Evolutionary conservation across 495 filamentous ascomycete genomes (phyloP).

Genomic region (Aspergillus wentii): DNA sequence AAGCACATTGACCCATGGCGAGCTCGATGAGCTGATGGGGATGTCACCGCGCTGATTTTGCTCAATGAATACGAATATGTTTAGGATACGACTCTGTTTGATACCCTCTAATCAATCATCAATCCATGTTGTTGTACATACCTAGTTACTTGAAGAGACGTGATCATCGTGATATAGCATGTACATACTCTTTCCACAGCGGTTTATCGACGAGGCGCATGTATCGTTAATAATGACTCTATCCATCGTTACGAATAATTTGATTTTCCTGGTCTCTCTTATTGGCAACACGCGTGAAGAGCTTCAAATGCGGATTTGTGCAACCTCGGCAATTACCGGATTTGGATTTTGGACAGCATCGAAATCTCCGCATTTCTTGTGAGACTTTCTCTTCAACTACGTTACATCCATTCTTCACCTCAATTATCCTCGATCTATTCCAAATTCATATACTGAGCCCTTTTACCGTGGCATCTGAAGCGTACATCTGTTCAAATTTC

Average conservation of each 20-base stretch:
- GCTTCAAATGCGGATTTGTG: background rate
- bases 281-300: too few relatives aligned
- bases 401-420: background rate
- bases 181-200: constrained; percentile 13
- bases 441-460: too few relatives aligned
- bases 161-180: constrained; percentile 16
- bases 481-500: too few relatives aligned
- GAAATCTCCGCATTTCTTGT: constrained; percentile 1
- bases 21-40: constrained; percentile 60
- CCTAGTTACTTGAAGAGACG: constrained; percentile 5
- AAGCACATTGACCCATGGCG: constrained; percentile 69
- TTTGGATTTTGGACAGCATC: background rate
- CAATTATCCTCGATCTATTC: background rate
- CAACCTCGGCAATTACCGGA: constrained; percentile 10
- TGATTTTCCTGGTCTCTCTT: too few relatives aligned
- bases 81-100: constrained; percentile 7
- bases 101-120: constrained; percentile 7
- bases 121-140: constrained; percentile 6
- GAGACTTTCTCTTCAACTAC: background rate
- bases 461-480: too few relatives aligned
- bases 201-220: background rate
- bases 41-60: constrained; percentile 15
- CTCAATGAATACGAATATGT: background rate
- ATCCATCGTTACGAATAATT: too few relatives aligned
- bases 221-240: constrained; percentile 6